These are phyloP conservation scores for Phytophthora ramorum DNA, from an alignment of 352 stramenopile species.

Conservation along the genomic window DNA sequence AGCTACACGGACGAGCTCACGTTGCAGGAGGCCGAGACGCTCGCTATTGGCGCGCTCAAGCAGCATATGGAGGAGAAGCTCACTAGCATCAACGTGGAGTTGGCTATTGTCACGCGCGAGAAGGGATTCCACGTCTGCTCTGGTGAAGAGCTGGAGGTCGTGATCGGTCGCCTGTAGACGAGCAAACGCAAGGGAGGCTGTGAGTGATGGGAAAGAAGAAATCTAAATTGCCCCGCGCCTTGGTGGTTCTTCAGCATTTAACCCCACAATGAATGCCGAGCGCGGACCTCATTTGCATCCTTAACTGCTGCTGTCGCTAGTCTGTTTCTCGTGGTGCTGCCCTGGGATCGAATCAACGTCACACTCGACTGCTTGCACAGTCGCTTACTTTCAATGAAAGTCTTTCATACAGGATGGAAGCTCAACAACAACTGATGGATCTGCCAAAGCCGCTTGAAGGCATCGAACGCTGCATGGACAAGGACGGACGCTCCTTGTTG, in stretches of 20 bases:
- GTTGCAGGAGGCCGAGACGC: constrained; percentile 96
- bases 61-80: constrained; percentile 99
- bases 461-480: background rate
- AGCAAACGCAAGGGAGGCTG: constrained; percentile 16
- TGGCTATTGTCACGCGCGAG: constrained; percentile 95
- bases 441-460: background rate
- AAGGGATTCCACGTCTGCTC: constrained; percentile 97
- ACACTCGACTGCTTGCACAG: background rate
- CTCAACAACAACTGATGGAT: no score
- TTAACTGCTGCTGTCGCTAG: constrained; percentile 1
- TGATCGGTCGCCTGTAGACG: constrained; percentile 89
- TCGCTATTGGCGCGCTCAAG: constrained; percentile 97
- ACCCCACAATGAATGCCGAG: constrained; percentile 23
- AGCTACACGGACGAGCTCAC: constrained; percentile 97
- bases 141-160: constrained; percentile 92
- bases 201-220: constrained; percentile 1
- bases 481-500: background rate
- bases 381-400: no score
- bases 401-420: no score
- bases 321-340: constrained; percentile 11
- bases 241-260: constrained; percentile 20
- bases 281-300: constrained; percentile 21
- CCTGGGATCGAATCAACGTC: background rate
- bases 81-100: constrained; percentile 97
- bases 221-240: background rate